Evolutionary conservation across 2,329 filamentous ascomycete genomes (phyloP), one percentile per base, ranked within the genome.

Genomic region (Cordyceps cateniannulata): DNA sequence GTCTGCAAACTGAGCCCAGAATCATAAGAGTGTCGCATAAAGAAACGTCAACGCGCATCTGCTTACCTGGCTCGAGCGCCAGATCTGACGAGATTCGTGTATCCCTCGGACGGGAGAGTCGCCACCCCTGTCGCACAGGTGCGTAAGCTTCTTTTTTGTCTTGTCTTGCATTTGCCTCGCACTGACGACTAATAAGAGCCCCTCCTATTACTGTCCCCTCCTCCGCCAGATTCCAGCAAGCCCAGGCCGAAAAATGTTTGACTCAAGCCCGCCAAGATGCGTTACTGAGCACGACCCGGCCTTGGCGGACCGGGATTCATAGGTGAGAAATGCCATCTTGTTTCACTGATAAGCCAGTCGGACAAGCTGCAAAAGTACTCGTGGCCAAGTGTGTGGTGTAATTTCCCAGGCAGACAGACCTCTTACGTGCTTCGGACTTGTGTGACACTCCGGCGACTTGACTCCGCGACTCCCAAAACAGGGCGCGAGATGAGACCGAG

Each of bases 51-150:
- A 59, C 38, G 38, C 35, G 56, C 56, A 51, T 59, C 44, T 48
- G 56, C 56, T 52, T 52, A 51, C 56, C n/a, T 51, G 56, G 48
- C 38, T 44, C 40, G 56, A 52, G 56, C 56, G 56, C 38, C 56
- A 59, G 56, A 59, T 59, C 56, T 59, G 56, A 59, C 56, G 48
- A 59, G 56, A 52, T 59, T 52, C 9, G 38, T 59, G 25, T 44
- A 12, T 35, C 32, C 25, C 5, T 51, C 25, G 24, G n/a, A 20
- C 24, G n/a, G 18, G 35, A 35, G 14, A 35, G 32, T 35, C 32
- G 18, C 32, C 48, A 59, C 47, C 56, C 56, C 47, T 59, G 56
- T 27, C 35, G 22, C 56, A 32, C 32, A 14, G 48, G 25, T 52
- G 48, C 56, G 56, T 59, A 59, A 59, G 56, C 56, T 59, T 59